These are phyloP conservation scores for Hypericum perforatum DNA, from an alignment of 345 rosid genomes.

Conservation along the genomic window DNA sequence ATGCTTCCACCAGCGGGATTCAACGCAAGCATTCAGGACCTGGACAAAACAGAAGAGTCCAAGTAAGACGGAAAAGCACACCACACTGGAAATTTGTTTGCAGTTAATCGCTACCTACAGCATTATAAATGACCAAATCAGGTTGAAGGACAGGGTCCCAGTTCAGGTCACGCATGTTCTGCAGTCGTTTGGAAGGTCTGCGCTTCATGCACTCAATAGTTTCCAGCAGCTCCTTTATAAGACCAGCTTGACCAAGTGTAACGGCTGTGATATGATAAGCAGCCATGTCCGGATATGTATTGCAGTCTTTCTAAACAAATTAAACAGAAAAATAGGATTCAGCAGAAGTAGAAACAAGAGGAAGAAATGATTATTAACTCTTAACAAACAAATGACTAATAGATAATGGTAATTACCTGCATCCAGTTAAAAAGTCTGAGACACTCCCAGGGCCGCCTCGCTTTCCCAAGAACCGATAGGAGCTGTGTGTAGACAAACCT, in stretches of 20 bases:
- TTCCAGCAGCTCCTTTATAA: slow-evolving; percentile 57
- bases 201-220: slow-evolving; percentile 68
- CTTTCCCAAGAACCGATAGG: slow-evolving; percentile 67
- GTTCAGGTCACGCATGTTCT: slow-evolving; percentile 38
- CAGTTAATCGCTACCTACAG: slow-evolving; percentile 45
- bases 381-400: slow-evolving; percentile 7
- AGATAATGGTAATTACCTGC: slow-evolving; percentile 46
- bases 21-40: slow-evolving; percentile 88
- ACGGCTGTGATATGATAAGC: slow-evolving; percentile 75
- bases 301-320: slow-evolving; percentile 54
- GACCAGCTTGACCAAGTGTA: slow-evolving; percentile 83
- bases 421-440: slow-evolving; percentile 55
- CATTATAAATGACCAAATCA: slow-evolving; percentile 79
- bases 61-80: background rate
- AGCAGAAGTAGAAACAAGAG: slow-evolving; percentile 9
- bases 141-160: slow-evolving; percentile 88
- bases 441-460: slow-evolving; percentile 64
- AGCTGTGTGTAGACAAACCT: slow-evolving; percentile 97
- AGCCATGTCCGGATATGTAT: slow-evolving; percentile 83
- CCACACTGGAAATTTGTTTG: too few relatives aligned
- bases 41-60: slow-evolving; percentile 15
- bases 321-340: slow-evolving; percentile 20
- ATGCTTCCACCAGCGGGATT: slow-evolving; percentile 76
- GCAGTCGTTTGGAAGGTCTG: slow-evolving; percentile 44
- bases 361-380: background rate